A percentile compares a stretch with the other conserved stretches of the same genome.
These are phyloP conservation scores for Cylindrotheca fusiformis DNA, from an alignment of 108 stramenopile genomes.

Conservation along the genomic window DNA sequence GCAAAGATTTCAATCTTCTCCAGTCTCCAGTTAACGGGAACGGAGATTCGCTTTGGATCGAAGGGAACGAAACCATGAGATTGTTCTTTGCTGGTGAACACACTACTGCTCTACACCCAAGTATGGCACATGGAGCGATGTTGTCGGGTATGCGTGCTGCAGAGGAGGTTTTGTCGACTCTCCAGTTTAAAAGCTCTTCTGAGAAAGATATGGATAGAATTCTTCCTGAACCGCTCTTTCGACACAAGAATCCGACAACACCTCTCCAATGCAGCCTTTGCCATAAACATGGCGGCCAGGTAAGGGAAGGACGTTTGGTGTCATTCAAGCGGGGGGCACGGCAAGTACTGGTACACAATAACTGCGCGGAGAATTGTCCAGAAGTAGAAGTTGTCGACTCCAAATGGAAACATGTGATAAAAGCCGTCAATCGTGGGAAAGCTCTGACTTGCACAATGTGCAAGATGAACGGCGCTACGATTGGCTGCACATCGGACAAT, in stretches of 20 bases:
- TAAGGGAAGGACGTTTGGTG: conserved; percentile 43
- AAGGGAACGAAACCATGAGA: conserved; percentile 48
- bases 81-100: conserved; percentile 84
- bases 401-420: conserved; percentile 52
- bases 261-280: conserved; percentile 42
- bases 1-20: conserved; percentile 52
- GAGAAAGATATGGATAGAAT: conserved; percentile 31
- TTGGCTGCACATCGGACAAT: conserved; percentile 40
- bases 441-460: conserved; percentile 34
- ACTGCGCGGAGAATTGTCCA: conserved; percentile 50
- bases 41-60: conserved; percentile 50
- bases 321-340: conserved; percentile 53
- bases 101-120: conserved; percentile 73
- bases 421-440: conserved; percentile 46
- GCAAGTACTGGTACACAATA: conserved; percentile 50
- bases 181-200: conserved; percentile 13
- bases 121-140: conserved; percentile 78
- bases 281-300: conserved; percentile 28
- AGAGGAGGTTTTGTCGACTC: conserved; percentile 39
- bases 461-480: conserved; percentile 40
- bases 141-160: conserved; percentile 72
- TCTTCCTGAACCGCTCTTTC: conserved; percentile 45
- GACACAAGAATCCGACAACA: conserved; percentile 36
- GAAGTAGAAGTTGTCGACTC: conserved; percentile 53
- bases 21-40: conserved; percentile 55